Evolutionary conservation across 2,329 filamentous ascomycete species (phyloP), one percentile per base, ranked within the genome.

Genomic region (Dactylonectria macrodidyma): DNA sequence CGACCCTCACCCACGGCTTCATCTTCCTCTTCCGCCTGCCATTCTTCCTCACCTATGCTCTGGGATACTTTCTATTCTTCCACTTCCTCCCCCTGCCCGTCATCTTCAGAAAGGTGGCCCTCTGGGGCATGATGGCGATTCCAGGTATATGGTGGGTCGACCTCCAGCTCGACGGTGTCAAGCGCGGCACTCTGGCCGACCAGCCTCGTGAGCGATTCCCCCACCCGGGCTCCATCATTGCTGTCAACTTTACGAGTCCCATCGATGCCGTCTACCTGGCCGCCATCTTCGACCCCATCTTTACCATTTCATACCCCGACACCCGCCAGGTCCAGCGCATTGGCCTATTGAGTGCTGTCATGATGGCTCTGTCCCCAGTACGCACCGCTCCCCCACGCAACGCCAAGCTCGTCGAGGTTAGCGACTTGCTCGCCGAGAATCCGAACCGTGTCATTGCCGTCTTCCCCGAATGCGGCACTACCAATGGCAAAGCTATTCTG

Each of bases 121-220:
- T 98, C 60, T 98, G 96, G 95, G 88, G 90, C 68, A 89, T 98
- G 72, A 89, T 99, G 74, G 92, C 91, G 44, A 92, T 97, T 66
- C 94, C 95, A 0, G 95, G 96, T 33, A 93, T 99, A 65, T 98
- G 95, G 95, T 98, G 95, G 95, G 92, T 98, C 64, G 96, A 99
- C 81, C 85, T 99, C n/a, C 95, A 98, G 81, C 94, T 99, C 72
- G 96, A 99, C 80, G 95, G 95, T 66, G 96, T 99, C 61, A 95
- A 94, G 82, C 93, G 95, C 83, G 96, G 96, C 83, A 95, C 92
- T 30, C 86, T 97, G 36, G 91, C 92, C 54, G 91, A 92, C 76
- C 91, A 95, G 75, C 91, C 92, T 46, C 84, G 87, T 64, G 86
- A 91, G 67, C 90, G 94, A 47, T 89, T 98, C 19, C 96, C 96